Percentiles rank a stretch among this genome's conserved stretches.
These are phyloP conservation scores for Sporothrix phasma DNA, from an alignment of 2,329 filamentous ascomycete species.

Conservation along the genomic window DNA sequence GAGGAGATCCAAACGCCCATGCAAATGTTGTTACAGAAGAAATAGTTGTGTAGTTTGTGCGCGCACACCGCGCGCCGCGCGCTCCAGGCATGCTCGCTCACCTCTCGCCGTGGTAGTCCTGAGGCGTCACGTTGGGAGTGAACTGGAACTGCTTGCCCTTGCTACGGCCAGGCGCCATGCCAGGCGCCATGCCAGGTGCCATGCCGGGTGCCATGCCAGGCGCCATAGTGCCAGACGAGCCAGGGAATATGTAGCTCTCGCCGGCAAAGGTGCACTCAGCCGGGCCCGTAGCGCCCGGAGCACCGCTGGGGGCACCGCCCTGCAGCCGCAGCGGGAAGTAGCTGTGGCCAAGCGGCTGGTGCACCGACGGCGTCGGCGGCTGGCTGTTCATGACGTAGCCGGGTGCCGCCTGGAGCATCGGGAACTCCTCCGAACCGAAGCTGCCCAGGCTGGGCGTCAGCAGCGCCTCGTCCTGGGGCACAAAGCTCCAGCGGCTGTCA, in stretches of 20 bases:
- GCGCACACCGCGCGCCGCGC: background rate
- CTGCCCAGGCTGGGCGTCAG: slow-evolving; percentile 37
- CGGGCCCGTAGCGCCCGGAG: slow-evolving; percentile 23
- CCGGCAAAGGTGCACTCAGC: slow-evolving; percentile 45
- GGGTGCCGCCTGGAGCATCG: slow-evolving; percentile 30
- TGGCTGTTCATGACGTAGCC: slow-evolving; percentile 40
- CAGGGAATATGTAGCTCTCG: slow-evolving; percentile 29
- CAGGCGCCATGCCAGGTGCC: too few relatives aligned
- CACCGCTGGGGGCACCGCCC: slow-evolving; percentile 23
- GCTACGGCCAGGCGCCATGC: slow-evolving; percentile 28
- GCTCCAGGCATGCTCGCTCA: background rate
- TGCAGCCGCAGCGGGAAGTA: slow-evolving; percentile 27
- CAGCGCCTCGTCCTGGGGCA: slow-evolving; percentile 38
- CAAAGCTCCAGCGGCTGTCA: slow-evolving; percentile 22
- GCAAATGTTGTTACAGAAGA: slow-evolving; percentile 7
- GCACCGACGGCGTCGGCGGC: slow-evolving; percentile 39
- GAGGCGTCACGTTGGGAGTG: slow-evolving; percentile 36
- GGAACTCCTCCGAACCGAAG: slow-evolving; percentile 38
- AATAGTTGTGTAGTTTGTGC: background rate
- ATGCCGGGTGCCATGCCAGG: too few relatives aligned
- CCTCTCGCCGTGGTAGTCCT: slow-evolving; percentile 27
- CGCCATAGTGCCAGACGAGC: slow-evolving; percentile 29
- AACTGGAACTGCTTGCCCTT: slow-evolving; percentile 37
- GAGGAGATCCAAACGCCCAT: background rate
- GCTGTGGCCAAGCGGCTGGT: slow-evolving; percentile 34